Evolutionary conservation across 805 yeast species (phyloP), one percentile per base, ranked within the genome.

Genomic region (Tetrapisispora iriomotensis): DNA sequence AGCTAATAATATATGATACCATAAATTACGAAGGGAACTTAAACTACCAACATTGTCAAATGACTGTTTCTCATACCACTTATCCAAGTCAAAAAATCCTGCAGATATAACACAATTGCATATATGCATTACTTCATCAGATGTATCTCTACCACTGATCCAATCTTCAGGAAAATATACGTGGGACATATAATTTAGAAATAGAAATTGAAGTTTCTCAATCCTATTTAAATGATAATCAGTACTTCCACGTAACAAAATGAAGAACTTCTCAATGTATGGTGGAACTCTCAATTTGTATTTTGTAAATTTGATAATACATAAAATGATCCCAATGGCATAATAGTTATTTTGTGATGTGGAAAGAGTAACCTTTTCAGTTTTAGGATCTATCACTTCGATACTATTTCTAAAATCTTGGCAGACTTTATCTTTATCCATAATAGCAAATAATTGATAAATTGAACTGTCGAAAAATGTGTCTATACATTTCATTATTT

Each of bases 191-290:
- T 46, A 49, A 19, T 45, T 43, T 10, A 60, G 38, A 18, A 56
- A 37, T 8, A 57, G 33, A 38, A 53, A 59, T 26, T 61, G 64
- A 1, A 54, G 49, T 32, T 51, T 48, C 28, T 60, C 63, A 8
- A 58, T 36, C 25, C 40, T 52, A 44, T 43, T 51, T 10, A 48
- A 41, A 27, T 50, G 51, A 8, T 54, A 45, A 10, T 48, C 46
- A n/a, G 45, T 36, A 2, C 46, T 41, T 2, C 58, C 54, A 13
- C 36, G 41, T 18, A 57, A 29, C 21, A 48, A 43, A 3, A 47
- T 41, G 20, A 53, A 43, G 21, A 53, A 51, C 12, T 34, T 32
- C 13, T 43, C 40, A 2, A 59, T 25, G 1, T 46, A 30, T 9
- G 40, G 42, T 1, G 61, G 61, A 3, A 46, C 32, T 12, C 37